Percentiles rank a stretch among this genome's conserved stretches.
These are phyloP conservation scores for Scheffersomyces illinoinensis DNA, from an alignment of 1,139 yeast genomes.

Conservation along the genomic window DNA sequence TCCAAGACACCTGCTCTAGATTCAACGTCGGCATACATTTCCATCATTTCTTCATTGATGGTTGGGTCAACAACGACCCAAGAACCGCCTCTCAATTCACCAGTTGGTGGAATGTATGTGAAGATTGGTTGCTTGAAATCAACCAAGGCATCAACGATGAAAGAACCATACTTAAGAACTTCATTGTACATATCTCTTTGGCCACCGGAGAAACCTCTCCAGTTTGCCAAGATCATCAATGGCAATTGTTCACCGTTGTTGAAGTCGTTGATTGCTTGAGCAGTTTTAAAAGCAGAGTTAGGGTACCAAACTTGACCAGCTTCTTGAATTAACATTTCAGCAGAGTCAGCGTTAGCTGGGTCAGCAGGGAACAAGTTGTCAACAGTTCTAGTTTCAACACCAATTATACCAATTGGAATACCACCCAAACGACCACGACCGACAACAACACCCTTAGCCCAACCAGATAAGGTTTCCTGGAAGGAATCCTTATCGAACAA, in stretches of 20 bases:
- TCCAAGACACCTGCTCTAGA: constrained; percentile 98
- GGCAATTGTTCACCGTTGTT: constrained; percentile 98
- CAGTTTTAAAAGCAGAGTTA: constrained; percentile 97
- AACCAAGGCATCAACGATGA: constrained; percentile 93
- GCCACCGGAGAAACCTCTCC: constrained; percentile 99
- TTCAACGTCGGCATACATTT: constrained; percentile 96
- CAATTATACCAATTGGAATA: constrained; percentile 97
- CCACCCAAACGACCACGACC: constrained; percentile 99
- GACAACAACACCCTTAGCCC: constrained; percentile 98
- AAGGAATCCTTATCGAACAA: constrained; percentile 89
- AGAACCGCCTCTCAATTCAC: constrained; percentile 99
- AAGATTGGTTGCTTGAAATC: constrained; percentile 95
- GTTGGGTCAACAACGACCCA: constrained; percentile 99
- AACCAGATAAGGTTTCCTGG: constrained; percentile 96
- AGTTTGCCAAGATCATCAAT: constrained; percentile 94
- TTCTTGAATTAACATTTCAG: constrained; percentile 84
- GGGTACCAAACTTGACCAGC: constrained; percentile 99
- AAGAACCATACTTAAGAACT: constrained; percentile 94
- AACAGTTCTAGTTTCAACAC: constrained; percentile 87
- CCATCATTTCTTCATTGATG: constrained; percentile 96
- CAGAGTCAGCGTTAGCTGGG: constrained; percentile 95
- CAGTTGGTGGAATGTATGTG: constrained; percentile 95
- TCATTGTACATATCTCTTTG: constrained; percentile 99
- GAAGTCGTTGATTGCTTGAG: constrained; percentile 97
- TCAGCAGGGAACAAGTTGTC: constrained; percentile 95